A percentile compares a stretch with the other conserved stretches of the same genome.
Evolutionary conservation across 2,329 filamentous ascomycete genomes (phyloP).

Genomic region (Ascomycota sp.): DNA sequence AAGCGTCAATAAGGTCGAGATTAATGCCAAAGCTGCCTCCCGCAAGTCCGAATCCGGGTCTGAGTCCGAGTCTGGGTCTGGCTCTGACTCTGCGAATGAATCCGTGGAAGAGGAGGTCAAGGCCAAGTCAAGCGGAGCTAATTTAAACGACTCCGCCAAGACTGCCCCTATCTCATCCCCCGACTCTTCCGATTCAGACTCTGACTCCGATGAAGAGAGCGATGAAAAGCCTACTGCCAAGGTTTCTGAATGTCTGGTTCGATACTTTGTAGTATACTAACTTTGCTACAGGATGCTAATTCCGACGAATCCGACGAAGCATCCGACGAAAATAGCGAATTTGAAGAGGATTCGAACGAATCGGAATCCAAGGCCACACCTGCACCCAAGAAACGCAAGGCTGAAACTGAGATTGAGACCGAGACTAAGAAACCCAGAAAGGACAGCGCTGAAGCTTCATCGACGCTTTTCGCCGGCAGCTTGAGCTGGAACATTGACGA

Average conservation of each 20-base stretch:
- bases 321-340: slow-evolving; percentile 10
- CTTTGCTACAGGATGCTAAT: background rate
- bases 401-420: slow-evolving; percentile 26
- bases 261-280: background rate
- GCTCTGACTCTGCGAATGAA: slow-evolving; percentile 17
- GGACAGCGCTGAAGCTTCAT: slow-evolving; percentile 20
- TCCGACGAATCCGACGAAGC: slow-evolving; percentile 10
- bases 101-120: slow-evolving; percentile 15
- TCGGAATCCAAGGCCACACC: slow-evolving; percentile 13
- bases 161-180: slow-evolving; percentile 12
- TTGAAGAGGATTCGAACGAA: slow-evolving; percentile 14
- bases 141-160: slow-evolving; percentile 12
- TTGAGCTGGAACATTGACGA: slow-evolving; percentile 84
- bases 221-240: slow-evolving; percentile 8
- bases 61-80: slow-evolving; percentile 13
- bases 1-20: background rate
- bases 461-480: slow-evolving; percentile 74
- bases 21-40: background rate
- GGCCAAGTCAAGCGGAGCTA: slow-evolving; percentile 4
- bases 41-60: slow-evolving; percentile 9
- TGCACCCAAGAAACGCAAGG: slow-evolving; percentile 27
- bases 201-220: slow-evolving; percentile 12
- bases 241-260: slow-evolving; percentile 6
- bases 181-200: slow-evolving; percentile 12
- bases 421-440: slow-evolving; percentile 49